A percentile compares a stretch with the other conserved stretches of the same genome.
phyloP scores from a whole-genome alignment of 2,329 filamentous ascomycete species.

The Exutisphaerella laricina region DNA sequence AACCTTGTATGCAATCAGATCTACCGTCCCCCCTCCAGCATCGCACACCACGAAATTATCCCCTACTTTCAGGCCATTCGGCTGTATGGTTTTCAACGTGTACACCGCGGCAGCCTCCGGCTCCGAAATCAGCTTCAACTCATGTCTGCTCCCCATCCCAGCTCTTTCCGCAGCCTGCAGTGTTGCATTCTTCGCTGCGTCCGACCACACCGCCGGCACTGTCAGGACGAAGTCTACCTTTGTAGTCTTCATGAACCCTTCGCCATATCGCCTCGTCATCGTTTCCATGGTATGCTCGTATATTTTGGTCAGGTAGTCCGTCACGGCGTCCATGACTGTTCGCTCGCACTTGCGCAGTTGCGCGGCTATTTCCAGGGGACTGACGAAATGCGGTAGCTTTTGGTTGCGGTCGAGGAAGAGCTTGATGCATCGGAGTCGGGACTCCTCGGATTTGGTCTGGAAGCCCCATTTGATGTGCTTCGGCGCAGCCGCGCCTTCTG shows the following conservation, averaged over 20 bases:
- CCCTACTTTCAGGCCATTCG: conserved; percentile 64
- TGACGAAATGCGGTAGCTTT: conserved; percentile 75
- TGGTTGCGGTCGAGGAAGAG: conserved; percentile 75
- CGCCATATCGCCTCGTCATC: conserved; percentile 66
- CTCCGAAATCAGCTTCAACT: conserved; percentile 74
- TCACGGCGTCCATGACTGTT: conserved; percentile 72
- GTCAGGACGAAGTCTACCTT: conserved; percentile 75
- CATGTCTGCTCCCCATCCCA: conserved; percentile 65
- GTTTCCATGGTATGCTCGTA: conserved; percentile 75
- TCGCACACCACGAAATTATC: conserved; percentile 56
- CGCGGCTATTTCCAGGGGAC: conserved; percentile 67
- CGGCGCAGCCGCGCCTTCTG: conserved; percentile 28
- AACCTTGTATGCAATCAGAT: conserved; percentile 78
- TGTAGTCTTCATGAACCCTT: conserved; percentile 70
- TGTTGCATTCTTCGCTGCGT: conserved; percentile 79
- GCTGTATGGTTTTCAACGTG: conserved; percentile 72
- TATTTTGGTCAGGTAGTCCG: conserved; percentile 72
- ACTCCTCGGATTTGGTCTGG: conserved; percentile 72
- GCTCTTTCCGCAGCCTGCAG: conserved; percentile 70
- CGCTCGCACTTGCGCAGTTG: conserved; percentile 68
- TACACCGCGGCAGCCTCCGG: conserved; percentile 76
- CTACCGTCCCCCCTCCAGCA: conserved; percentile 56
- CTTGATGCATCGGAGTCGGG: conserved; percentile 74
- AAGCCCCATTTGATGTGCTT: conserved; percentile 65
- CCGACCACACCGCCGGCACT: conserved; percentile 78